Conservation (phyloP, 1,284 basidiomycete genomes). For the Tilletia horrida region DNA sequence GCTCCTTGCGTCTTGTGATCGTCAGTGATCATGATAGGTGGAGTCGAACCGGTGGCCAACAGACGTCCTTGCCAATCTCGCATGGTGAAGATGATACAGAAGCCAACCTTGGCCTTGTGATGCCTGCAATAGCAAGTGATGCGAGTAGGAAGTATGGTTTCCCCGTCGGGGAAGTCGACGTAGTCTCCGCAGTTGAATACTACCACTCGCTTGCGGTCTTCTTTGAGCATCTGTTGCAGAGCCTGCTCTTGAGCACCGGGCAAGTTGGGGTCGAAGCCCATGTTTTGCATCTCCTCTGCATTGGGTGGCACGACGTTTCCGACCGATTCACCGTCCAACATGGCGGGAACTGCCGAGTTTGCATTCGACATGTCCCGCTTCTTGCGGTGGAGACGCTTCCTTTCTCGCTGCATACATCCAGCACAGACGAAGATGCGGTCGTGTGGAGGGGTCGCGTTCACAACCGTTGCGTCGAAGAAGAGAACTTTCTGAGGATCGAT, state of each 20-base stretch:
- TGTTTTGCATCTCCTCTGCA: slow-evolving; percentile 45
- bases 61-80: slow-evolving; percentile 75
- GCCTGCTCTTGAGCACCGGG: slow-evolving; percentile 42
- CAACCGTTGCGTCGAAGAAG: slow-evolving; percentile 50
- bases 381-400: slow-evolving; percentile 49
- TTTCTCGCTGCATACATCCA: slow-evolving; percentile 65
- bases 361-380: slow-evolving; percentile 30
- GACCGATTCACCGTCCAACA: slow-evolving; percentile 8
- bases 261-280: slow-evolving; percentile 41
- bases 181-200: slow-evolving; percentile 88
- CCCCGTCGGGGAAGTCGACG: slow-evolving; percentile 82
- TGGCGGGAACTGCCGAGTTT: slow-evolving; percentile 17
- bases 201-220: slow-evolving; percentile 52
- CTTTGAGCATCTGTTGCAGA: slow-evolving; percentile 41
- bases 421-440: slow-evolving; percentile 71
- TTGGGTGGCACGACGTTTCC: slow-evolving; percentile 32
- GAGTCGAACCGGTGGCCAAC: slow-evolving; percentile 77
- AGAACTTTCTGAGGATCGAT: slow-evolving; percentile 52
- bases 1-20: slow-evolving; percentile 78
- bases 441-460: slow-evolving; percentile 66
- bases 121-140: slow-evolving; percentile 99
- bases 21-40: slow-evolving; percentile 91
- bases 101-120: slow-evolving; percentile 94
- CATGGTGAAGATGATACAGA: slow-evolving; percentile 84
- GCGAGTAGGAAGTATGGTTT: slow-evolving; percentile 81